A percentile compares a stretch with the other conserved stretches of the same genome.
Conservation (phyloP, 2,329 filamentous ascomycete genomes). For the Coniochaeta sp. region DNA sequence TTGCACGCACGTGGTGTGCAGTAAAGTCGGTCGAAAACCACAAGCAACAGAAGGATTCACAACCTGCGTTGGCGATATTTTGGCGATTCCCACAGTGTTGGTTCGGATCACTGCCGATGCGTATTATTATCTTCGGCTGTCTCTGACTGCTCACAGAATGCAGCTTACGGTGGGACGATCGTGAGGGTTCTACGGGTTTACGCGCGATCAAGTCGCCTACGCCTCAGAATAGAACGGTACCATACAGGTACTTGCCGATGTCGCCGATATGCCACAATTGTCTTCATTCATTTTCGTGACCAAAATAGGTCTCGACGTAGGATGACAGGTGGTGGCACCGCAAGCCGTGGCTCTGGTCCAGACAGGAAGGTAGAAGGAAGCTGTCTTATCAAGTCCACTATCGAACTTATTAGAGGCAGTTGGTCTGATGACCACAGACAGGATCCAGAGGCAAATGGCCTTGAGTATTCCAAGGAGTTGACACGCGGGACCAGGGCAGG, state of each 20-base stretch:
- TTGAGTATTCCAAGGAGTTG: background rate
- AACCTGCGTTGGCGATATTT: background rate
- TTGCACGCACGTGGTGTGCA: background rate
- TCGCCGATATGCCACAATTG: background rate
- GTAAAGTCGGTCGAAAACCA: background rate
- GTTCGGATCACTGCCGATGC: background rate
- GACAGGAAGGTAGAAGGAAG: background rate
- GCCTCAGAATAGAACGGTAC: background rate
- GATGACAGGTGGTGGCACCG: background rate
- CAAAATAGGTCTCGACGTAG: background rate
- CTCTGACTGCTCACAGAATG: background rate
- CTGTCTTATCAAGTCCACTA: background rate
- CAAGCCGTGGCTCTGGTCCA: background rate
- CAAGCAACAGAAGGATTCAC: background rate
- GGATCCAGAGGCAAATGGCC: background rate
- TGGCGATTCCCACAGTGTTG: background rate
- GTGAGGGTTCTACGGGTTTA: background rate
- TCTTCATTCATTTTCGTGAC: background rate
- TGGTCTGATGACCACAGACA: background rate
- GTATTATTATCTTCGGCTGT: background rate
- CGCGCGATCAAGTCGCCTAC: too few species aligned
- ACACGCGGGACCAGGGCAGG: background rate
- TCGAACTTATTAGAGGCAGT: background rate
- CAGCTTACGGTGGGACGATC: background rate
- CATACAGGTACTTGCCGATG: background rate